Percentiles rank a stretch among this genome's conserved stretches.
phyloP scores from a whole-genome alignment of 306 rosid genomes.

The Vigna mungo region DNA sequence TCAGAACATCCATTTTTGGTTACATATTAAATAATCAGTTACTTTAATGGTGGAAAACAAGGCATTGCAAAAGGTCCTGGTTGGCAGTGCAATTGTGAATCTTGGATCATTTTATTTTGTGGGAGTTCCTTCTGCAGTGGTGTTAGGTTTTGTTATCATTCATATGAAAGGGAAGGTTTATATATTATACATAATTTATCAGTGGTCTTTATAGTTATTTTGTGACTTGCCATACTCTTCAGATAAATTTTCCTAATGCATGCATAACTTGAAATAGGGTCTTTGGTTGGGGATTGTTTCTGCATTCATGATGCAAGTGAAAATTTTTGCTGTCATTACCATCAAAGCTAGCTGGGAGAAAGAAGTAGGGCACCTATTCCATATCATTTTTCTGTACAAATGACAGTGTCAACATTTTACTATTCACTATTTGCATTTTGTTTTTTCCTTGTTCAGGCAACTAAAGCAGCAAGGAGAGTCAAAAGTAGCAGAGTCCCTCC shows the following conservation, averaged over 20 bases:
- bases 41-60: background rate
- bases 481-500: background rate
- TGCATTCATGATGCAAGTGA: constrained; percentile 47
- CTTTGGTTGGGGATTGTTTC: constrained; percentile 50
- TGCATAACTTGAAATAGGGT: constrained; percentile 42
- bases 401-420: background rate
- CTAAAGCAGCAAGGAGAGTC: constrained; percentile 34
- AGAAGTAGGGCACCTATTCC: constrained; percentile 39
- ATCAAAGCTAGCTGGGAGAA: constrained; percentile 45
- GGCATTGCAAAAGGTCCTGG: constrained; percentile 43
- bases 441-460: constrained; percentile 35
- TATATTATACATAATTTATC: background rate
- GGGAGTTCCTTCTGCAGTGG: constrained; percentile 37
- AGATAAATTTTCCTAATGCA: constrained; percentile 24
- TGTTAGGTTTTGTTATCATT: constrained; percentile 41
- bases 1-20: background rate
- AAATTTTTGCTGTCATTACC: constrained; percentile 23
- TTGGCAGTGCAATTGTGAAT: constrained; percentile 42
- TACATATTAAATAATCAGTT: background rate
- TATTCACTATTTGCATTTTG: background rate
- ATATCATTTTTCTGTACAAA: background rate
- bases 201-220: background rate
- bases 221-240: background rate
- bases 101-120: constrained; percentile 43
- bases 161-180: constrained; percentile 44